A percentile compares a stretch with the other conserved stretches of the same genome.
Conservation (phyloP, 2,329 filamentous ascomycete species). For the Talaromyces piceae region DNA sequence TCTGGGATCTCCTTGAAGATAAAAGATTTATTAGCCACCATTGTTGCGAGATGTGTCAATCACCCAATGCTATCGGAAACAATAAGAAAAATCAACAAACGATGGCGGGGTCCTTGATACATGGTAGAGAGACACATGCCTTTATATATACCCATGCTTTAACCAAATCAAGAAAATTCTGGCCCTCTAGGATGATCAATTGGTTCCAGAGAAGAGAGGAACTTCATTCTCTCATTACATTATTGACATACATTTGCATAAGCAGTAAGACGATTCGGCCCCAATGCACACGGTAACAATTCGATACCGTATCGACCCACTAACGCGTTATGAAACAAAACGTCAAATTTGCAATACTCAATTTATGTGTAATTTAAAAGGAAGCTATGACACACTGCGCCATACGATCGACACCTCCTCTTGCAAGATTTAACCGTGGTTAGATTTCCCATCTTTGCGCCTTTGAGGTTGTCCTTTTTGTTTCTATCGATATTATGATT, state of each 20-base stretch:
- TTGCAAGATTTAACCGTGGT: no score
- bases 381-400: not conserved
- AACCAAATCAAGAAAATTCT: not conserved
- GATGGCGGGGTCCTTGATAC: not conserved
- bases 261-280: not conserved
- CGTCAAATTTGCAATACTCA: not conserved
- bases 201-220: not conserved
- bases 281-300: not conserved
- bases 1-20: slow-evolving; percentile 64
- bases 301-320: not conserved
- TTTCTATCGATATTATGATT: no score
- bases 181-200: not conserved
- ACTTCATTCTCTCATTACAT: not conserved
- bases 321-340: not conserved
- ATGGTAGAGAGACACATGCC: not conserved
- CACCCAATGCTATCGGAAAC: no score
- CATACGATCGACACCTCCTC: no score
- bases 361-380: not conserved
- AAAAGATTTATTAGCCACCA: slow-evolving; percentile 58
- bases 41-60: not conserved
- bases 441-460: no score
- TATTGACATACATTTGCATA: not conserved
- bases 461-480: no score
- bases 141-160: not conserved
- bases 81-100: not conserved